Evolutionary conservation across 352 stramenopile genomes (phyloP), one percentile per base, ranked within the genome.

Genomic region (Pythium sukuiense): DNA sequence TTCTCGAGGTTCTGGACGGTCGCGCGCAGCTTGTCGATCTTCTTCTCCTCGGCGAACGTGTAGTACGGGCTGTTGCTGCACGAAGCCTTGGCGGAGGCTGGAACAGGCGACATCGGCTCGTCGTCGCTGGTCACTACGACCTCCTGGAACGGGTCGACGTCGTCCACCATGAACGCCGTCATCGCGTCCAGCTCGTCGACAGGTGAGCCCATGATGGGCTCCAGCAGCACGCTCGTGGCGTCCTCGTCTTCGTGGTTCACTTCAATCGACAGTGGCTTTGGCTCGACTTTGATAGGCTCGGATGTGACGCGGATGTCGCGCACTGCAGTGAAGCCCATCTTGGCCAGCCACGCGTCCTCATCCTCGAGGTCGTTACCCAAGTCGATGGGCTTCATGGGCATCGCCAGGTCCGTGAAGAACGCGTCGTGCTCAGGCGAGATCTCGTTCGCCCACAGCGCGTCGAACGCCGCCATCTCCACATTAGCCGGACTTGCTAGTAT

Each of bases 171-270:
- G 70, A 87, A 87, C 33, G 79, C 77, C 32, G 73, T 68, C 76
- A 86, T 87, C 35, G 76, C 81, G 49, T 86, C 81, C 61, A 83
- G 84, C 64, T 89, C 78, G 63, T 87, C 79, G 35, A 85, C 76
- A 29, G 85, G 77, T 20, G 77, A 79, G 29, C 77, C 78, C 39
- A 71, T 58, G 46, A 86, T 85, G 30, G 78, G 81, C 59, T 76
- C 81, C 13, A 89, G 64, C 53, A 89, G 73, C 67, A 89, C 79
- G 57, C 69, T 79, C 27, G 81, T 86, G 68, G 79, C 65, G 66
- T 83, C 71, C 12, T 76, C 69, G 16, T 71, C 66, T 46, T 71
- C 65, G 20, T 61, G 45, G 3, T 66, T 49, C 20, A 69, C 50
- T 14, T 53, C 62, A 24, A 63, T 58, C 13, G 53, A 53, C 27